phyloP scores from a whole-genome alignment of 345 rosid genomes.

The Linum usitatissimum region DNA sequence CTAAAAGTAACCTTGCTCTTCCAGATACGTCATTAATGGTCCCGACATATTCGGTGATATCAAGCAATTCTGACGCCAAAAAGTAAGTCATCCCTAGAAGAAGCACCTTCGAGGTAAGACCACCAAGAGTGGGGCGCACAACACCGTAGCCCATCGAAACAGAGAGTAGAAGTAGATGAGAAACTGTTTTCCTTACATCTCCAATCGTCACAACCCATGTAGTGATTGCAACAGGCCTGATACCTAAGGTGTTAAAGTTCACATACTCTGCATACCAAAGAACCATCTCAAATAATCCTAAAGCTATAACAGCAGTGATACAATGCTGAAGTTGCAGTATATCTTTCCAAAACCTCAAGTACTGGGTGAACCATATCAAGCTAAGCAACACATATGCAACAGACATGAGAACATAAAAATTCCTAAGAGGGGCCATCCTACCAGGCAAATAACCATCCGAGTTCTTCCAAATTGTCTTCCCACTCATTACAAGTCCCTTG shows the following conservation, averaged over 20 bases:
- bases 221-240: constrained; percentile 67
- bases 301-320: constrained; percentile 56
- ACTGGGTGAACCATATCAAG: constrained; percentile 70
- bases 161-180: constrained; percentile 67
- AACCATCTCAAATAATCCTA: constrained; percentile 85
- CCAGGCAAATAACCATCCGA: constrained; percentile 90
- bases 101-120: constrained; percentile 89
- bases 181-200: constrained; percentile 59
- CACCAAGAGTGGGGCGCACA: constrained; percentile 93
- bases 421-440: constrained; percentile 91
- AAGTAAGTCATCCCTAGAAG: constrained; percentile 81
- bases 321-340: constrained; percentile 90
- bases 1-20: constrained; percentile 75
- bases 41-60: constrained; percentile 85
- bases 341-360: constrained; percentile 66
- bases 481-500: constrained; percentile 66
- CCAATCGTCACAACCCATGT: constrained; percentile 91
- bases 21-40: constrained; percentile 81
- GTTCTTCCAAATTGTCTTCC: constrained; percentile 92
- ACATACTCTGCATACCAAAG: constrained; percentile 85
- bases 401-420: constrained; percentile 64
- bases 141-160: constrained; percentile 99
- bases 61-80: constrained; percentile 78
- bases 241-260: constrained; percentile 65
- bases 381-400: constrained; percentile 59